Base-by-base conservation (phyloP, 2,329 filamentous ascomycete species). In the Diatrype stigma region DNA sequence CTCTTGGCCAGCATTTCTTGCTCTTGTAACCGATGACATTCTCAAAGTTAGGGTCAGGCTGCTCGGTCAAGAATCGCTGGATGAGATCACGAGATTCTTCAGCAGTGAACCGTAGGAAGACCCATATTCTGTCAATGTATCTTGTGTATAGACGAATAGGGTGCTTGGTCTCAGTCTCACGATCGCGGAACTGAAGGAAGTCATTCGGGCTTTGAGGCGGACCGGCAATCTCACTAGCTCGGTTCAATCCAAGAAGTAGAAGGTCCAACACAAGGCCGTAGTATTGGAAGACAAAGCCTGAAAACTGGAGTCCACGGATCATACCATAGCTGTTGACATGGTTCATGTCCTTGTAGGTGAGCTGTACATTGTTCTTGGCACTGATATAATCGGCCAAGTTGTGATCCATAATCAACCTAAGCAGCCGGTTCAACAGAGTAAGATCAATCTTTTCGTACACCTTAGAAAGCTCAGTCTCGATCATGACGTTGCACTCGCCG, bases 321-420 rank as follows among this genome's bases (percentile, higher is more conserved):
- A 99, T 89, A 60, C 94, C 94, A 67, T 97, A 99, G 67, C 90
- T 95, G 73, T 99, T 99, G 67, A 95, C 94, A 65, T 99, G 94
- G 66, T 96, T 97, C 94, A 99, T 99, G 63, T 99, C 94, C 76
- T 99, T 99, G 78, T 99, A 99, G 56, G 95, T 96, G 56, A 99
- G 81, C 68, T 96, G 93, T 12, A 99, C 94, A 66, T 99, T 99
- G 78, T 99, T 99, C 82, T 99, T 99, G 35, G 93, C 91, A 1
- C 93, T 96, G 65, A 99, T 99, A 73, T 99, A 99, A 70, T 99
- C 95, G 5, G 94, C 94, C 73, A 99, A 73, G 69, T 99, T 99
- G 78, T 99, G 94, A 63, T 99, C 95, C 95, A 99, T 99, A 68
- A 99, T 96, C 59, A 99, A 74, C 45, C 94, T 84, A 46, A 99